Evolutionary conservation across 225 moss, liverwort and hornwort species (phyloP).

Genomic region (Pleurozium schreberi): DNA sequence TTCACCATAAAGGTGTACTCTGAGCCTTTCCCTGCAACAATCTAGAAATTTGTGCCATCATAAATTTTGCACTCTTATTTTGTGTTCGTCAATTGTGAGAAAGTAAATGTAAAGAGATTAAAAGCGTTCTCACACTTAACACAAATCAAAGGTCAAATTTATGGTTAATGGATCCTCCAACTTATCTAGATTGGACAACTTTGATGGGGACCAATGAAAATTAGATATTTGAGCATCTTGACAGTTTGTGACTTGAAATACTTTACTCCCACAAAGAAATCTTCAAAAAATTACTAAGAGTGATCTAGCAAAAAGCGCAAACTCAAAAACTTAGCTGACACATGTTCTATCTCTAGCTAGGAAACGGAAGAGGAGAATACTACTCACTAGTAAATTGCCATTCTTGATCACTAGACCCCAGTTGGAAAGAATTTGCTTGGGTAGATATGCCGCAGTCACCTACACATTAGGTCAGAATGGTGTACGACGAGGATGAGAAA

Average conservation of each 20-base stretch:
- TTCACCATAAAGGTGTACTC: background rate
- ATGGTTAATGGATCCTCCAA: background rate
- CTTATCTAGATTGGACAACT: background rate
- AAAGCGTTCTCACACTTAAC: background rate
- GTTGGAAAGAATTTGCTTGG: background rate
- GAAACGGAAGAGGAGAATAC: background rate
- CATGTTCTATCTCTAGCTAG: background rate
- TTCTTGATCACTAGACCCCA: constrained; percentile 2
- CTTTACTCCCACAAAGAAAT: background rate
- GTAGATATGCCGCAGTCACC: background rate
- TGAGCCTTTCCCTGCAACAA: background rate
- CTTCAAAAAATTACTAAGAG: background rate
- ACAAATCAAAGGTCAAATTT: background rate
- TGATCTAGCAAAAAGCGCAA: background rate
- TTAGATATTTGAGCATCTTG: background rate
- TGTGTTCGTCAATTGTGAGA: background rate
- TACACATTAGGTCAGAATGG: background rate
- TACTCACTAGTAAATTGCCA: constrained; percentile 57
- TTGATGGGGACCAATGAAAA: background rate
- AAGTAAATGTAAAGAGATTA: background rate
- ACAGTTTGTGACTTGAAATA: background rate
- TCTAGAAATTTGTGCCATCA: too few relatives aligned
- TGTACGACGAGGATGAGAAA: background rate
- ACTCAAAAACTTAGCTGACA: background rate
- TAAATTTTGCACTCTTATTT: background rate